These are phyloP conservation scores for Cicer pinnatifidum DNA, from an alignment of 306 rosid species.

Conservation along the genomic window DNA sequence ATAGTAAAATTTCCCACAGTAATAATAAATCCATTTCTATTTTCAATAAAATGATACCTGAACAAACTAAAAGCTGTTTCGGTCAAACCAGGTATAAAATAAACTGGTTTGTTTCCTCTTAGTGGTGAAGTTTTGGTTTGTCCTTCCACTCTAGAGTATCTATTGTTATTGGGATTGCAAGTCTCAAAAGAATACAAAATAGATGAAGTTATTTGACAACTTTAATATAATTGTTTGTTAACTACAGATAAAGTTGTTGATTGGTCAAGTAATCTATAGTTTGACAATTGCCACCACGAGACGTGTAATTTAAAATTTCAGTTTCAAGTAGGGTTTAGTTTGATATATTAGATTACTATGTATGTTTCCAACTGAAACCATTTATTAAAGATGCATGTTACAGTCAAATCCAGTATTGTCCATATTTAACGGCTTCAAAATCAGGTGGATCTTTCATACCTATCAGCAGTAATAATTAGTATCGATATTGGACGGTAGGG, in stretches of 20 bases:
- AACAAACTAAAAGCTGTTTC: constrained; percentile 17
- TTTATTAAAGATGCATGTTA: constrained; percentile 14
- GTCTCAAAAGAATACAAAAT: constrained; percentile 3
- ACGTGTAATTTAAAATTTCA: constrained; percentile 1
- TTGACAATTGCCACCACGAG: not conserved
- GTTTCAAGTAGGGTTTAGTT: constrained; percentile 9
- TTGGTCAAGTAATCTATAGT: constrained; percentile 9
- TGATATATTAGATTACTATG: constrained; percentile 1
- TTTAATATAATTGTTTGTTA: not conserved
- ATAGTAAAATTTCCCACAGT: constrained; percentile 6
- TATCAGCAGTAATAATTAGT: constrained; percentile 9
- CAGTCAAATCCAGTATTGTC: constrained; percentile 14
- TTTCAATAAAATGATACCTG: constrained; percentile 20
- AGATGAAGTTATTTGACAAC: constrained; percentile 8
- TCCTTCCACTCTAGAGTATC: constrained; percentile 24
- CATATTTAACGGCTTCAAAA: constrained; percentile 21
- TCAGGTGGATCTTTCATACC: constrained; percentile 31
- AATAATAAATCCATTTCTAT: constrained; percentile 6
- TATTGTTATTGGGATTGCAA: not conserved
- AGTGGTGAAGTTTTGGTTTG: constrained; percentile 30
- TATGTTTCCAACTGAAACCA: constrained; percentile 17
- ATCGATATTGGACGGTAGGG: constrained; percentile 35
- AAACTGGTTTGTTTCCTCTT: constrained; percentile 15
- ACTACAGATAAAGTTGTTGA: constrained; percentile 12
- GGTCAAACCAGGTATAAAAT: constrained; percentile 4